phyloP scores from a whole-genome alignment of 2,329 filamentous ascomycete genomes.

The Penicillium sp. region DNA sequence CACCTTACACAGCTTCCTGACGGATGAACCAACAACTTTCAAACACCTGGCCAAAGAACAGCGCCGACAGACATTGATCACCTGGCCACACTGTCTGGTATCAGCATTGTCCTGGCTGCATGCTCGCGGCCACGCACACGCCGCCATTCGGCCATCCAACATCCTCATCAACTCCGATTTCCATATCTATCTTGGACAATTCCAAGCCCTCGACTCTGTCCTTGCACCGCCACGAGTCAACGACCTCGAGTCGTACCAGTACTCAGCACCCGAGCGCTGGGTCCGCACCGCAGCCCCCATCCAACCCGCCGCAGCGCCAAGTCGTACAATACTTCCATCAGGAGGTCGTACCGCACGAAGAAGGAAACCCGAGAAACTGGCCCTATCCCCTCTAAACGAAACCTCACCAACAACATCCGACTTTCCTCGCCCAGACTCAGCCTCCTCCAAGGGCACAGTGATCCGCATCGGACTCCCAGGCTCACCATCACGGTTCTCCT shows the following conservation, averaged over 20 bases:
- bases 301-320: slow-evolving; percentile 27
- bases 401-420: slow-evolving; percentile 20
- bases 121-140: slow-evolving; percentile 51
- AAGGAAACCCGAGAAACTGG: slow-evolving; percentile 20
- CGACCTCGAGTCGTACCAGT: slow-evolving; percentile 55
- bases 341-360: slow-evolving; percentile 40
- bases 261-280: slow-evolving; percentile 55
- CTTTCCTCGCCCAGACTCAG: slow-evolving; percentile 27
- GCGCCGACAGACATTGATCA: slow-evolving; percentile 40
- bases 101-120: slow-evolving; percentile 56
- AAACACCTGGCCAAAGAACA: slow-evolving; percentile 40
- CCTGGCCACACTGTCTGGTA: slow-evolving; percentile 48
- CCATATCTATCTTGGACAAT: slow-evolving; percentile 54
- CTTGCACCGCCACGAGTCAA: slow-evolving; percentile 50
- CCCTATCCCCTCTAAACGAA: slow-evolving; percentile 22
- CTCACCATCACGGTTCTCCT: slow-evolving; percentile 30
- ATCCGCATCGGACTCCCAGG: slow-evolving; percentile 30
- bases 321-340: slow-evolving; percentile 34
- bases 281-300: slow-evolving; percentile 33
- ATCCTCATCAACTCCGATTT: slow-evolving; percentile 55
- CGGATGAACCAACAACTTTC: slow-evolving; percentile 40
- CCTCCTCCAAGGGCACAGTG: slow-evolving; percentile 29
- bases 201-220: slow-evolving; percentile 52
- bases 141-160: slow-evolving; percentile 56
- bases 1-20: slow-evolving; percentile 41